Conservation (phyloP, 108 stramenopile genomes). For the Nannochloropsis granulata region DNA sequence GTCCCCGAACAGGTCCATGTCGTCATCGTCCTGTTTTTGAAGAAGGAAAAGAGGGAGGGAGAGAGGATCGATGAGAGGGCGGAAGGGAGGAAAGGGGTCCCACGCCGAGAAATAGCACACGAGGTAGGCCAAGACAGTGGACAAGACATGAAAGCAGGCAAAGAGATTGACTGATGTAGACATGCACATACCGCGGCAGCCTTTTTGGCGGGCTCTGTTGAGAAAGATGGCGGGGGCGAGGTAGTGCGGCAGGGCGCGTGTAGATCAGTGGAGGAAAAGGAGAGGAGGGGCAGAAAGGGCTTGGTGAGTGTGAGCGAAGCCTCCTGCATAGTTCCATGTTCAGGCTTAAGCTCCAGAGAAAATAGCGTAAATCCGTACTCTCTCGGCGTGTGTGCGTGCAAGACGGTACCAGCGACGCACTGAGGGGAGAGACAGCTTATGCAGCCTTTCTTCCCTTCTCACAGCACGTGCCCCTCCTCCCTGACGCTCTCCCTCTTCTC, state of each 20-base stretch:
- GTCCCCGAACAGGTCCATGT: background rate
- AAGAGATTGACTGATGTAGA: too few species aligned
- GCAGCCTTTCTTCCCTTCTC: too few species aligned
- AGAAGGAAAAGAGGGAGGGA: background rate
- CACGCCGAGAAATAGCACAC: background rate
- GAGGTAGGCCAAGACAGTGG: background rate
- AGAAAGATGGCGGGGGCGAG: background rate
- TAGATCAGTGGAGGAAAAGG: background rate
- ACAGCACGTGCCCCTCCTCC: too few species aligned
- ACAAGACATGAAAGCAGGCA: too few species aligned
- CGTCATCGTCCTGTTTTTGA: background rate
- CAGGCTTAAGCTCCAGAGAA: too few species aligned
- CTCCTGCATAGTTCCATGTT: too few species aligned
- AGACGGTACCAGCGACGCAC: too few species aligned
- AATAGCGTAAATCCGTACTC: too few species aligned
- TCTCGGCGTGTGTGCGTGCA: too few species aligned
- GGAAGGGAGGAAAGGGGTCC: background rate
- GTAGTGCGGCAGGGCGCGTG: background rate
- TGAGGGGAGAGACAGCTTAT: too few species aligned
- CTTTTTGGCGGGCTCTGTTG: background rate
- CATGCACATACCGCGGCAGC: background rate
- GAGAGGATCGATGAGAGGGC: background rate
- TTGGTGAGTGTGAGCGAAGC: background rate
- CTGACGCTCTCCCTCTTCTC: too few species aligned
- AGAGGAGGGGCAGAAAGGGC: background rate